These are phyloP conservation scores for Cladosporium austrohemisphaericum DNA, from an alignment of 2,329 filamentous ascomycete genomes.

Conservation along the genomic window DNA sequence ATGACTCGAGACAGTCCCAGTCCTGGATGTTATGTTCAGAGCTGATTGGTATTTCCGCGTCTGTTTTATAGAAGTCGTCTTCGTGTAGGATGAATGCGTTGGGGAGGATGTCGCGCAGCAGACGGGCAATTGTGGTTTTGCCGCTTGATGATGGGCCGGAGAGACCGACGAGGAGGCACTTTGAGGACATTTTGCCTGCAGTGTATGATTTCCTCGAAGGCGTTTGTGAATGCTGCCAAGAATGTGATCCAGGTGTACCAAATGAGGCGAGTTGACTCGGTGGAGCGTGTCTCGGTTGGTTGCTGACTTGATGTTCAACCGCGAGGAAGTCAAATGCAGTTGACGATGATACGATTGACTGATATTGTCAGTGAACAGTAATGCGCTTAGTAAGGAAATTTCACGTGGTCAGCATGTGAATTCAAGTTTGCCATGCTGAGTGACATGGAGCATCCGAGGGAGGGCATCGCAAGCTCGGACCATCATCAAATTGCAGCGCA, in stretches of 20 bases:
- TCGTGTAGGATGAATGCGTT: slow-evolving; percentile 81
- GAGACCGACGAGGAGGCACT: slow-evolving; percentile 62
- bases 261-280: no score
- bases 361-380: neutral
- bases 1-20: slow-evolving; percentile 83
- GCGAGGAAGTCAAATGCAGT: no score
- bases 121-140: slow-evolving; percentile 86
- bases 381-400: neutral
- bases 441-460: no score
- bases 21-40: slow-evolving; percentile 59
- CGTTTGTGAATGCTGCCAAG: neutral
- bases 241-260: no score
- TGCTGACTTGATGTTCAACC: no score
- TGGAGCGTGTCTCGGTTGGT: no score
- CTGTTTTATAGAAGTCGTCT: slow-evolving; percentile 90
- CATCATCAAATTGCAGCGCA: neutral
- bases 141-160: slow-evolving; percentile 90
- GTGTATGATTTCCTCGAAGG: neutral
- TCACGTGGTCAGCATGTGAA: neutral
- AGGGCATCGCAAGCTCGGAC: no score
- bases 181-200: neutral
- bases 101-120: slow-evolving; percentile 74
- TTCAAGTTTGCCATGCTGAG: neutral
- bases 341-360: no score
- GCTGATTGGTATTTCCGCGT: slow-evolving; percentile 58